Conservation (phyloP, 73 alveolate genomes). For the Paraurostyla sp. region DNA sequence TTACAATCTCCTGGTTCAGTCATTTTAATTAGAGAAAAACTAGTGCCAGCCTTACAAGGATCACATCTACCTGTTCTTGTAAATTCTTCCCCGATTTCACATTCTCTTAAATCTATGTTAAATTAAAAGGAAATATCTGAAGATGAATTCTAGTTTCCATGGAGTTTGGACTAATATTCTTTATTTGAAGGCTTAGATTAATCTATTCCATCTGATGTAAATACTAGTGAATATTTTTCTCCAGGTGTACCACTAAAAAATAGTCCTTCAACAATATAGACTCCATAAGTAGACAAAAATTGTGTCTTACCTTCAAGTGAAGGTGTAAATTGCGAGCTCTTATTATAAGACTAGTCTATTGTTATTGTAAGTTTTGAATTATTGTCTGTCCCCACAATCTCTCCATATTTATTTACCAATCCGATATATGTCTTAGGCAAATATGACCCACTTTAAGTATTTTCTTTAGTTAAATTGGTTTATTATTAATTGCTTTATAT, state of each 20-base stretch:
- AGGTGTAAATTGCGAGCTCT: background rate
- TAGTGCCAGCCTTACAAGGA: background rate
- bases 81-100: conserved; percentile 37
- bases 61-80: conserved; percentile 35
- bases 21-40: background rate
- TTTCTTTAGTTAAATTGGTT: background rate
- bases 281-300: background rate
- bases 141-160: background rate
- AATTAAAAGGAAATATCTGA: background rate
- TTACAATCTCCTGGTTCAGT: conserved; percentile 33
- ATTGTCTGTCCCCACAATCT: conserved; percentile 27
- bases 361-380: background rate
- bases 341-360: background rate
- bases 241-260: background rate
- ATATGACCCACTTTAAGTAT: background rate
- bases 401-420: conserved; percentile 1
- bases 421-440: background rate
- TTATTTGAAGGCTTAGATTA: background rate
- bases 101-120: background rate
- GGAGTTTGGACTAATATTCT: background rate
- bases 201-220: background rate
- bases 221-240: background rate
- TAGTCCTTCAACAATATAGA: background rate
- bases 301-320: background rate
- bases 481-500: background rate